Conservation (phyloP, 2,329 filamentous ascomycete species). For the Alternaria postmessia region DNA sequence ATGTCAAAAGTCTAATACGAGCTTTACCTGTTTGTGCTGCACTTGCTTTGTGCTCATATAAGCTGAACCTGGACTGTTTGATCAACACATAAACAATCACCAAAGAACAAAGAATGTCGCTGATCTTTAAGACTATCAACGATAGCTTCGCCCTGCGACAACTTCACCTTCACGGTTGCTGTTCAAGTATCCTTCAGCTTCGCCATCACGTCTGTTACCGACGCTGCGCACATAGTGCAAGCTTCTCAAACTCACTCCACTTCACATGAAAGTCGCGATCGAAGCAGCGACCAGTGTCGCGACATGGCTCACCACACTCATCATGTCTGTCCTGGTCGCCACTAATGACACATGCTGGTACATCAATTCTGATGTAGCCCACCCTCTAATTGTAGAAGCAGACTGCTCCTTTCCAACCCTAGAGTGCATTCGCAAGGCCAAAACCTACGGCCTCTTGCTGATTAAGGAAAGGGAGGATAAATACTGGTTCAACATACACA, state of each 20-base stretch:
- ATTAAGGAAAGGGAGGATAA: background rate
- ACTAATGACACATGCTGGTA: slow-evolving; percentile 1
- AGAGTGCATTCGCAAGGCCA: background rate
- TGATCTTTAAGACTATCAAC: background rate
- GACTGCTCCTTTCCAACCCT: background rate
- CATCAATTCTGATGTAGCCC: background rate
- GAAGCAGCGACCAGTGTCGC: background rate
- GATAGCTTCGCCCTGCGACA: background rate
- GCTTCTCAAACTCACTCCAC: background rate
- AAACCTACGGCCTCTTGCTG: background rate
- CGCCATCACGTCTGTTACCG: background rate
- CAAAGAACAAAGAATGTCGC: background rate
- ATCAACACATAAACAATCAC: background rate
- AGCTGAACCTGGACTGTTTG: background rate
- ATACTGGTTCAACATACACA: background rate
- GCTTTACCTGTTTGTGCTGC: background rate
- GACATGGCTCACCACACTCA: background rate
- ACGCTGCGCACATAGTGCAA: background rate
- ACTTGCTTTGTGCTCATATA: background rate
- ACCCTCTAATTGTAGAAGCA: background rate
- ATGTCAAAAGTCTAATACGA: background rate
- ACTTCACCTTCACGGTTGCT: background rate
- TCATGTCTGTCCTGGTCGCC: background rate
- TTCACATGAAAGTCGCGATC: background rate
- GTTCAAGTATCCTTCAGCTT: background rate